Evolutionary conservation across 352 stramenopile species (phyloP).

Genomic region (Phytophthora hybrid): DNA sequence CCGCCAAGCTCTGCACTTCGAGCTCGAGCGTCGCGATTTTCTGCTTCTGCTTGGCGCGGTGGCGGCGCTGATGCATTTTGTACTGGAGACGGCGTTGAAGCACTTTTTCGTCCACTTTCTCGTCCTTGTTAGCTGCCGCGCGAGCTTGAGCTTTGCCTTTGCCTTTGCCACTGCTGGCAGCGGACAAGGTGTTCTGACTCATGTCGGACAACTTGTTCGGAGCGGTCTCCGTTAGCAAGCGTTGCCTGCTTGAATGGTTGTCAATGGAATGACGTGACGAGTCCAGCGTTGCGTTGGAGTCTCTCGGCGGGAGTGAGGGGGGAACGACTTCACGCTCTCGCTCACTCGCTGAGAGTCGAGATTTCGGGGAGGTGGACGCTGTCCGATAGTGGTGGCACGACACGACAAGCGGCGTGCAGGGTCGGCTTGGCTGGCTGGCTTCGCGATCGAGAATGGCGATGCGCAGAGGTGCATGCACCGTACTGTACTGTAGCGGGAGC

Average conservation of each 20-base stretch:
- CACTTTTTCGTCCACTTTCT: slow-evolving; percentile 49
- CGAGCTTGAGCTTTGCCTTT: background rate
- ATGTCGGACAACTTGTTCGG: slow-evolving; percentile 11
- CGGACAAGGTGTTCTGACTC: slow-evolving; percentile 29
- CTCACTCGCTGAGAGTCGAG: background rate
- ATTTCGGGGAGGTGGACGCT: slow-evolving; percentile 4
- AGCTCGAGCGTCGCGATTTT: slow-evolving; percentile 50
- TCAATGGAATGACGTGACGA: background rate
- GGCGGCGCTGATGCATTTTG: slow-evolving; percentile 67
- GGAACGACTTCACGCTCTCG: slow-evolving; percentile 5
- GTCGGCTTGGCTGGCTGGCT: slow-evolving; percentile 16
- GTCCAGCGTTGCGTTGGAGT: slow-evolving; percentile 6
- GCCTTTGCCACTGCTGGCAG: background rate
- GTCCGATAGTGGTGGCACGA: slow-evolving; percentile 19
- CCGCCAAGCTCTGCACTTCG: slow-evolving; percentile 46
- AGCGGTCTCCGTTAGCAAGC: slow-evolving; percentile 1
- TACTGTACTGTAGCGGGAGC: background rate
- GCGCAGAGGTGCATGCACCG: slow-evolving; percentile 2
- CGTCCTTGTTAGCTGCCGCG: background rate
- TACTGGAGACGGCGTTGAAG: slow-evolving; percentile 57
- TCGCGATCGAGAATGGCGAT: slow-evolving; percentile 22
- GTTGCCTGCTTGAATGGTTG: background rate
- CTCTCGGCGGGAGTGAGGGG: background rate
- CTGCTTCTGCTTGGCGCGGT: slow-evolving; percentile 68
- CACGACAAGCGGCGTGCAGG: slow-evolving; percentile 13